These are phyloP conservation scores for Candida sanyiensis DNA, from an alignment of 805 yeast genomes.

Conservation along the genomic window DNA sequence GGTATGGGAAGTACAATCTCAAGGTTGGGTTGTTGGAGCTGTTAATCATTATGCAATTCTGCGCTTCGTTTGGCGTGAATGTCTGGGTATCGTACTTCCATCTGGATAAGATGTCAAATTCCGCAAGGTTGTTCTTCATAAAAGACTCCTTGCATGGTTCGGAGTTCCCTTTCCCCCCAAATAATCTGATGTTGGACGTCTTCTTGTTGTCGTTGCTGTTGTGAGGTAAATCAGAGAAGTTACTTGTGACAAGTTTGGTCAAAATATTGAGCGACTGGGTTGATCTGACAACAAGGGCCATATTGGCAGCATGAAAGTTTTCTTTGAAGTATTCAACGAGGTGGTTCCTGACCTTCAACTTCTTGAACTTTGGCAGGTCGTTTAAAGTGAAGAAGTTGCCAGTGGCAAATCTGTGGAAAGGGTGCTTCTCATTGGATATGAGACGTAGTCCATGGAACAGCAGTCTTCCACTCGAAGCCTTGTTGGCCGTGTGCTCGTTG, in stretches of 20 bases:
- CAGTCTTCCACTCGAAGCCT: conserved; percentile 37
- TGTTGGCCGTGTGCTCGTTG: conserved; percentile 61
- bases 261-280: conserved; percentile 58
- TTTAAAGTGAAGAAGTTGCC: conserved; percentile 52
- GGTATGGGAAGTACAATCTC: conserved; percentile 44
- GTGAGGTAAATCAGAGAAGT: conserved; percentile 35
- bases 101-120: conserved; percentile 15
- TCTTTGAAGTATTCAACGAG: conserved; percentile 35
- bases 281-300: conserved; percentile 57
- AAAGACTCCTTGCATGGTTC: background rate
- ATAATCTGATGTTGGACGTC: background rate
- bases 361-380: conserved; percentile 29
- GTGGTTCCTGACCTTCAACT: conserved; percentile 31
- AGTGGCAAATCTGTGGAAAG: conserved; percentile 58
- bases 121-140: conserved; percentile 7
- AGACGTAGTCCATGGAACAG: conserved; percentile 55
- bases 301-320: conserved; percentile 41
- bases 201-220: background rate
- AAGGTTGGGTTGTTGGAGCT: conserved; percentile 31
- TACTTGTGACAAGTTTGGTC: conserved; percentile 42
- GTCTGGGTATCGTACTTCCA: conserved; percentile 18
- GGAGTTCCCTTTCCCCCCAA: too few species aligned
- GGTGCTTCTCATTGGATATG: conserved; percentile 42
- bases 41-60: conserved; percentile 35
- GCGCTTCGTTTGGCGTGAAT: conserved; percentile 21